Conservation (phyloP, 2,329 filamentous ascomycete genomes). For the Aspergillus latus region DNA sequence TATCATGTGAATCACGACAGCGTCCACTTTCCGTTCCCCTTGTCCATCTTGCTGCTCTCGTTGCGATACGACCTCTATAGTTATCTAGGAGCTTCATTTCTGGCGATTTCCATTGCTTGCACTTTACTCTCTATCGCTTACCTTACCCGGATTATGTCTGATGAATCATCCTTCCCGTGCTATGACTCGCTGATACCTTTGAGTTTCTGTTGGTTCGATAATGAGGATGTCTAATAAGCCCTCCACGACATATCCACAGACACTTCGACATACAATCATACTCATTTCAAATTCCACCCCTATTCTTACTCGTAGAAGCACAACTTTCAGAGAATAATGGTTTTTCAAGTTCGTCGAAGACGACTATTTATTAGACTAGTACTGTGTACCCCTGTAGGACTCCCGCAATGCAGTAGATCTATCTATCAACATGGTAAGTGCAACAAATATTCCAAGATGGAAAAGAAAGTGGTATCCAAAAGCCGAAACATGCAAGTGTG, state of each 20-base stretch:
- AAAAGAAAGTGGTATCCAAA: neutral
- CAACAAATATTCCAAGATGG: neutral
- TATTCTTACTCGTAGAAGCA: no score
- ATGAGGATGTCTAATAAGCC: neutral
- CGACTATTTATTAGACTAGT: neutral
- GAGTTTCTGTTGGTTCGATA: constrained; percentile 1
- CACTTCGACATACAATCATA: no score
- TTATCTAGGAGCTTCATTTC: neutral
- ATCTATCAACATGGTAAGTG: neutral
- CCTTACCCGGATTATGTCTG: neutral
- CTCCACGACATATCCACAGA: neutral
- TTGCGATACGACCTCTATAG: constrained; percentile 1
- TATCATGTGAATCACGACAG: constrained; percentile 55
- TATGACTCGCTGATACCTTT: neutral
- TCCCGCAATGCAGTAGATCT: constrained; percentile 1
- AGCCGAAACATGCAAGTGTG: neutral
- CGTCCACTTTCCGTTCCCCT: neutral
- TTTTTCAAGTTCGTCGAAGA: neutral
- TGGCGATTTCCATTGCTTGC: neutral
- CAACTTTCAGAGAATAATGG: no score
- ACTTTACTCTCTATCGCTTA: neutral
- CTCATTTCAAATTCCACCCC: no score
- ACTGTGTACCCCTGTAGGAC: neutral
- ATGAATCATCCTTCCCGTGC: neutral
- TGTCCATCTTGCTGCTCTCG: neutral